These are phyloP conservation scores for Dothistroma septosporum DNA, from an alignment of 2,329 filamentous ascomycete genomes.

Conservation along the genomic window DNA sequence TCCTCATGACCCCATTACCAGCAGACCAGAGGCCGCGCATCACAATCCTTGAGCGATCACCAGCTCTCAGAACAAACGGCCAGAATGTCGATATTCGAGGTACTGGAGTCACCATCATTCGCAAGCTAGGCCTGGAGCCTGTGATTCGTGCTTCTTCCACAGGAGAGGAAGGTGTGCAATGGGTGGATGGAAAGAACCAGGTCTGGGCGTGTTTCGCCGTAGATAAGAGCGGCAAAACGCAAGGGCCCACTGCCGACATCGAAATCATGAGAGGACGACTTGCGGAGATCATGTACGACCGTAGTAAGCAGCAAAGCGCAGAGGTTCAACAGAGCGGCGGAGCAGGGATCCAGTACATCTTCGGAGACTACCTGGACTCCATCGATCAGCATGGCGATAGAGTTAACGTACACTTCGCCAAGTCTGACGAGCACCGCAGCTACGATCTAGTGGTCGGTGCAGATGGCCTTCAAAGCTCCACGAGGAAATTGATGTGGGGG, in stretches of 20 bases:
- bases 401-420: slow-evolving; percentile 28
- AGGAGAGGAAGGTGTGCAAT: slow-evolving; percentile 29
- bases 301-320: slow-evolving; percentile 21
- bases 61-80: slow-evolving; percentile 22
- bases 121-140: slow-evolving; percentile 30
- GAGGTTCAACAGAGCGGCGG: slow-evolving; percentile 25
- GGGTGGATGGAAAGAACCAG: slow-evolving; percentile 26
- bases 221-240: slow-evolving; percentile 26
- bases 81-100: slow-evolving; percentile 35
- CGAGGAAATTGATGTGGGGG: slow-evolving; percentile 29
- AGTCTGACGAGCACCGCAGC: slow-evolving; percentile 15
- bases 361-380: slow-evolving; percentile 25
- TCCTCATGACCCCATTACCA: slow-evolving; percentile 21
- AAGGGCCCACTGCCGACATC: slow-evolving; percentile 31
- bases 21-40: slow-evolving; percentile 21
- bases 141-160: slow-evolving; percentile 25
- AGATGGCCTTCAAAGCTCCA: slow-evolving; percentile 31
- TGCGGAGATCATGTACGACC: slow-evolving; percentile 23
- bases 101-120: slow-evolving; percentile 28
- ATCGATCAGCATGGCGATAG: slow-evolving; percentile 25
- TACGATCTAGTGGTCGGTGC: slow-evolving; percentile 34
- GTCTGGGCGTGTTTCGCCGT: slow-evolving; percentile 23
- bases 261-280: slow-evolving; percentile 33
- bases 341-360: slow-evolving; percentile 29
- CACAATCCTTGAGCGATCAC: slow-evolving; percentile 30